Evolutionary conservation across 2,329 filamentous ascomycete species (phyloP), one percentile per base, ranked within the genome.

Genomic region (Penicillium glabrum): DNA sequence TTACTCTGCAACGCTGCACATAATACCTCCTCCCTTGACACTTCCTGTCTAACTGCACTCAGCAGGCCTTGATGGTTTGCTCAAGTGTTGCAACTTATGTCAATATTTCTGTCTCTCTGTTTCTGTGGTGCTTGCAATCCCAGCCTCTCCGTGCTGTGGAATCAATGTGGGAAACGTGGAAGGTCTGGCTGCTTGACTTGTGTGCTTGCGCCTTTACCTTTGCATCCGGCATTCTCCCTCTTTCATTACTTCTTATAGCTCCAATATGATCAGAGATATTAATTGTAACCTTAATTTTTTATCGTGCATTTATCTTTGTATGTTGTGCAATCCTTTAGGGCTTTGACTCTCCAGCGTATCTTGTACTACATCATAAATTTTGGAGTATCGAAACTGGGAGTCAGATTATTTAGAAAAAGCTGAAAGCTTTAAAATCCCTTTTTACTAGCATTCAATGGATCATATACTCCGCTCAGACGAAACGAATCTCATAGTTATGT

Each of bases 11-110:
- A 57, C 47, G 54, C 57, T 65, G 65, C 63, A 65, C 62, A 66
- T 67, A 67, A 66, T 66, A 61, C 53, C 56, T 57, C 56, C 35
- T 19, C 35, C n/a, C 19, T 61, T 50, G 53, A 58, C 58, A 53
- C 56, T 51, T 44, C 41, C 50, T 56, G 43, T 47, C 51, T 46
- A 54, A 48, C 51, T 27, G 46, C 29, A 37, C 53, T 50, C 14
- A 35, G 35, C 35, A 39, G 47, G 55, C 55, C 61, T 64, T 64
- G 61, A 65, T 61, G 58, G 49, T 48, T 47, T 47, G 27, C 23
- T 26, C 29, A 29, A 35, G 37, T 46, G 46, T 27, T 31, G 23
- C 26, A 33, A 33, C 33, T 51, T 8, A 26, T 66, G 61, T 62
- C 47, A 39, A 62, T 65, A 63, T 55, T 39, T 21, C 39, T 33